Conservation (phyloP, 176 grass and related monocot species). For the Carex pumila region DNA sequence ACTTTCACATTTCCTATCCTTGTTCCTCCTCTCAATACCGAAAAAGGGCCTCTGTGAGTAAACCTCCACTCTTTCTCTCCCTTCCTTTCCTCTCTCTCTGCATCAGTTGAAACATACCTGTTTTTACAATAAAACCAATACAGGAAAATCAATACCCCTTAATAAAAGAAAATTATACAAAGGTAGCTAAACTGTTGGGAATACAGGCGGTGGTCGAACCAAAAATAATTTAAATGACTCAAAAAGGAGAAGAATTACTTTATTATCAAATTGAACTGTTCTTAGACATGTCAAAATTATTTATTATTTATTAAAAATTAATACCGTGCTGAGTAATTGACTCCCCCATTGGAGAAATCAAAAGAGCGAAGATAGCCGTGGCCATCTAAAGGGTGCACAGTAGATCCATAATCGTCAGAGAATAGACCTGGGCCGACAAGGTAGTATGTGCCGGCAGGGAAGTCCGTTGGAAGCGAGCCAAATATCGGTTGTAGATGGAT, state of each 20-base stretch:
- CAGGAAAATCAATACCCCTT: background rate
- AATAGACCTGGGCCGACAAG: constrained; percentile 74
- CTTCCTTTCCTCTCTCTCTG: constrained; percentile 58
- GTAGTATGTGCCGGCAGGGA: constrained; percentile 81
- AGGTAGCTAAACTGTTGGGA: background rate
- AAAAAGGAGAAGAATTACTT: background rate
- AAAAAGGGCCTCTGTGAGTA: constrained; percentile 93
- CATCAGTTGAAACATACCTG: constrained; percentile 80
- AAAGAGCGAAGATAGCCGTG: constrained; percentile 95
- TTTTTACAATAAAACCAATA: background rate
- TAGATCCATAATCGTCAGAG: constrained; percentile 91
- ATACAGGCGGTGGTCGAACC: no score
- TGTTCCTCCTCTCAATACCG: constrained; percentile 58
- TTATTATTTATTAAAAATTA: background rate
- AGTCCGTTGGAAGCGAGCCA: constrained; percentile 64
- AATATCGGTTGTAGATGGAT: constrained; percentile 45
- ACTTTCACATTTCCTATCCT: constrained; percentile 87
- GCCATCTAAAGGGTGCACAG: constrained; percentile 90
- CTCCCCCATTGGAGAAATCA: constrained; percentile 33
- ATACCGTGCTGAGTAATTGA: constrained; percentile 58
- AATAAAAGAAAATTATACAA: background rate
- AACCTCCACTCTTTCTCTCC: constrained; percentile 51
- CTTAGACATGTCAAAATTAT: background rate
- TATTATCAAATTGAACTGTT: background rate
- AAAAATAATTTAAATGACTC: background rate